Conservation (phyloP, 805 yeast genomes). For the Monosporozyma servazzii region DNA sequence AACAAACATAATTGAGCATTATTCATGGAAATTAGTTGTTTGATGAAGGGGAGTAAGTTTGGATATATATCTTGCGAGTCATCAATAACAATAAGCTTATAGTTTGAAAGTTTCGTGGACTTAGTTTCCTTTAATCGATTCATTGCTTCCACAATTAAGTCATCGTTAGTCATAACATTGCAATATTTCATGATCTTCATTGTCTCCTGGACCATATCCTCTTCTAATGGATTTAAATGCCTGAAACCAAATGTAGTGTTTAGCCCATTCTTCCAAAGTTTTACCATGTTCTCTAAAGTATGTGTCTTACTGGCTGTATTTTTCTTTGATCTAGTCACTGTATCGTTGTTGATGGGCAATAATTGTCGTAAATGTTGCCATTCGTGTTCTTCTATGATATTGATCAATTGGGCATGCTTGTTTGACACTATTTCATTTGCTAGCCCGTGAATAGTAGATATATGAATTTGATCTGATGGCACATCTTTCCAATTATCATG, state of each 20-base stretch:
- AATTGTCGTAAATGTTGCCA: slow-evolving; percentile 34
- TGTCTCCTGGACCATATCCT: slow-evolving; percentile 3
- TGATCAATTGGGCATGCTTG: slow-evolving; percentile 27
- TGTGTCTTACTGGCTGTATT: not conserved
- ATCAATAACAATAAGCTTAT: slow-evolving; percentile 48
- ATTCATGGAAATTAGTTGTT: slow-evolving; percentile 30
- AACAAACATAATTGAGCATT: slow-evolving; percentile 48
- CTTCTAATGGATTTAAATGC: not conserved
- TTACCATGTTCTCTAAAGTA: not conserved
- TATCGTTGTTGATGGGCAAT: not conserved
- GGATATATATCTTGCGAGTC: slow-evolving; percentile 67
- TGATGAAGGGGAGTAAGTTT: slow-evolving; percentile 38
- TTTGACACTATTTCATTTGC: slow-evolving; percentile 42
- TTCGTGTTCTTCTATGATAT: slow-evolving; percentile 46
- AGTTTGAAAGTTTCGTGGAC: slow-evolving; percentile 5
- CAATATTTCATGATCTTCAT: slow-evolving; percentile 28
- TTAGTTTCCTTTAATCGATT: not conserved
- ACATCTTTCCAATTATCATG: slow-evolving; percentile 16
- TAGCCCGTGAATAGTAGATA: slow-evolving; percentile 57
- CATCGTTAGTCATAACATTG: slow-evolving; percentile 28
- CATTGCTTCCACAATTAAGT: slow-evolving; percentile 18
- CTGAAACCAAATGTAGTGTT: not conserved
- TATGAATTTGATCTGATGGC: slow-evolving; percentile 27
- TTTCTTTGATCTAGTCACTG: not conserved
- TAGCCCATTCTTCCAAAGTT: not conserved